Evolutionary conservation across 805 yeast species (phyloP), one percentile per base, ranked within the genome.

Genomic region (Saccharomycopsis microspora): DNA sequence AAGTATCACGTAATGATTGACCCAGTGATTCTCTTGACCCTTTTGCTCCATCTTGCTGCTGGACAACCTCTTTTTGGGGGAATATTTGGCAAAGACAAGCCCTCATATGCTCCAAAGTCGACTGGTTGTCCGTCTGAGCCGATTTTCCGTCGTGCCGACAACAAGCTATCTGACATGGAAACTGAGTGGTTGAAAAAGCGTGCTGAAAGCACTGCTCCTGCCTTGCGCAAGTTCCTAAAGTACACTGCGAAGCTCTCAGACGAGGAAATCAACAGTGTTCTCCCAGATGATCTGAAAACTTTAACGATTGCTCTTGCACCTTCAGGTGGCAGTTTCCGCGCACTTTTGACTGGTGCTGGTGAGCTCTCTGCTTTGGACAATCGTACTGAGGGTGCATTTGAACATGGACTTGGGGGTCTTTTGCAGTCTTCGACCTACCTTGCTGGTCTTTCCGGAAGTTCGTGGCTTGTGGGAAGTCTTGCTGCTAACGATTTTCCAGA

Each of bases 321-420:
- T 54, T 72, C 85, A 9, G 96, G 96, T 42, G 96, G 96, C 58
- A 95, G 96, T 4, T 87, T 84, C 62, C 72, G 96, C 52, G 94
- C 96, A 32, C 84, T 87, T 85, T 65, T 87, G 41, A 66, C 71
- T 48, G 95, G 95, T 1, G 95, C 95, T 10, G 96, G 95, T 35
- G 78, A 80, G 60, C 65, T 87, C 27, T 69, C 89, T 1, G 95
- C 90, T 0, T 64, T 85, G 51, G 96, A 87, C 60, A 76, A 78
- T 57, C 69, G 94, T 54, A 80, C 93, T 3, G 63, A 57, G 5
- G 74, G 72, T 48, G 70, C 78, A 8, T 67, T 77, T 3, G 66
- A 65, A 31, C 69, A 70, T 5, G 82, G 83, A 6, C 60, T 86
- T 39, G 89, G 90, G 37, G 93, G 95, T 3, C 62, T 87, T 32